Percentiles rank a stretch among this genome's conserved stretches.
phyloP scores from a whole-genome alignment of 2,329 filamentous ascomycete genomes.

The Aureobasidium namibiae region DNA sequence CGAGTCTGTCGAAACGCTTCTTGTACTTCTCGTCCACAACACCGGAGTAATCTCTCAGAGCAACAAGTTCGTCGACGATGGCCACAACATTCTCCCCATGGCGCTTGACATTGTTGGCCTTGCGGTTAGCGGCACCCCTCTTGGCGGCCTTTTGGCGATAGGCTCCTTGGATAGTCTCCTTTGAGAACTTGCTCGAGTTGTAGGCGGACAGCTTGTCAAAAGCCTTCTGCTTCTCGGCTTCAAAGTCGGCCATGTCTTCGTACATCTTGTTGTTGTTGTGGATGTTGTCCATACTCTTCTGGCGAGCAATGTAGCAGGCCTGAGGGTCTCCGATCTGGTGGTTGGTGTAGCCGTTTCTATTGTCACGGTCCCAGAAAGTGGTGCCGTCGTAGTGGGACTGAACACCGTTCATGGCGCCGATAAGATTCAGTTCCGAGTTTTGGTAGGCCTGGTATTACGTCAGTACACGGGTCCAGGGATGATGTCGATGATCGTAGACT shows the following conservation, averaged over 20 bases:
- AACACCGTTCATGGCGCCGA: not conserved
- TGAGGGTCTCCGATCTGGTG: not conserved
- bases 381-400: not conserved
- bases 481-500: not conserved
- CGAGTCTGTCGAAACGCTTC: not conserved
- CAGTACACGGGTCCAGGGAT: not conserved
- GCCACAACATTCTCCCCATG: not conserved
- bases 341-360: not conserved
- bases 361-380: not conserved
- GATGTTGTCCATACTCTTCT: not conserved
- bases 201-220: not conserved
- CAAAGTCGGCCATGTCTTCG: not conserved
- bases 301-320: not conserved
- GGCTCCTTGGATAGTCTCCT: not conserved
- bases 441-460: not conserved
- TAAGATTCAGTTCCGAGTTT: not conserved
- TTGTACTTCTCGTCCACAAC: not conserved
- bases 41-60: not conserved
- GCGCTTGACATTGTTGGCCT: not conserved
- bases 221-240: not conserved
- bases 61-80: not conserved
- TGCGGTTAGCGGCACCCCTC: not conserved
- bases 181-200: not conserved
- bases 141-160: not conserved
- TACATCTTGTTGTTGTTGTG: not conserved